Evolutionary conservation across 176 grass and related monocot species (phyloP).

Genomic region (Chrysopogon serrulatus): DNA sequence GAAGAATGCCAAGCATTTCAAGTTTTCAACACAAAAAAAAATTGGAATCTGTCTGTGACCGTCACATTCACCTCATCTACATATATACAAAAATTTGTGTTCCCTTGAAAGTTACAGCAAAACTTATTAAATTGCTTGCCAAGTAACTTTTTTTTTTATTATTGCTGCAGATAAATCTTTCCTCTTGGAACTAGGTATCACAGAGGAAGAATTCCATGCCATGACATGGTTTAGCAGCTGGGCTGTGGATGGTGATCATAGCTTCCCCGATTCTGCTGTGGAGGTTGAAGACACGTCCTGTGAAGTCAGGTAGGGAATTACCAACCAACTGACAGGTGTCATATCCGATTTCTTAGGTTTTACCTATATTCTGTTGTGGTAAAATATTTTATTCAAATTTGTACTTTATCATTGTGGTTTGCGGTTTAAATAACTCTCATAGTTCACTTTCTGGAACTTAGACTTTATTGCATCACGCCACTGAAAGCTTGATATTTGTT

Average conservation of each 20-base stretch:
- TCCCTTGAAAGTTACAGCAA: neutral
- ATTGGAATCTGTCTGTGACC: neutral
- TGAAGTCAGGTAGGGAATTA: constrained; percentile 33
- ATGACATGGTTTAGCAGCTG: constrained; percentile 98
- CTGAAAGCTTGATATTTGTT: neutral
- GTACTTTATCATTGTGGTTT: no score
- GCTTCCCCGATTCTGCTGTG: constrained; percentile 30
- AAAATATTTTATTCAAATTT: no score
- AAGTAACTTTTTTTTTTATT: neutral
- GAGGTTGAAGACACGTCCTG: constrained; percentile 22
- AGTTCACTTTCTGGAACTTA: neutral
- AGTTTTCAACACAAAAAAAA: neutral
- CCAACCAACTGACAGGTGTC: neutral
- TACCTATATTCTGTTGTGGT: neutral
- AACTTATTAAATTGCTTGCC: neutral
- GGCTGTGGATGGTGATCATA: constrained; percentile 89
- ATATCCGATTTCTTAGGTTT: neutral
- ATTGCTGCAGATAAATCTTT: constrained; percentile 63
- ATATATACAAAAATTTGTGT: neutral
- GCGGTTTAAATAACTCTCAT: neutral
- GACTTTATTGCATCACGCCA: neutral
- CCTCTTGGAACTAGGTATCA: constrained; percentile 48
- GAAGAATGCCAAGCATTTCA: neutral
- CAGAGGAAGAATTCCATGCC: constrained; percentile 77
- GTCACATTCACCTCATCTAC: neutral